A percentile compares a stretch with the other conserved stretches of the same genome.
Conservation (phyloP, 2,329 filamentous ascomycete species). For the Phaeophleospora eucalypticola region DNA sequence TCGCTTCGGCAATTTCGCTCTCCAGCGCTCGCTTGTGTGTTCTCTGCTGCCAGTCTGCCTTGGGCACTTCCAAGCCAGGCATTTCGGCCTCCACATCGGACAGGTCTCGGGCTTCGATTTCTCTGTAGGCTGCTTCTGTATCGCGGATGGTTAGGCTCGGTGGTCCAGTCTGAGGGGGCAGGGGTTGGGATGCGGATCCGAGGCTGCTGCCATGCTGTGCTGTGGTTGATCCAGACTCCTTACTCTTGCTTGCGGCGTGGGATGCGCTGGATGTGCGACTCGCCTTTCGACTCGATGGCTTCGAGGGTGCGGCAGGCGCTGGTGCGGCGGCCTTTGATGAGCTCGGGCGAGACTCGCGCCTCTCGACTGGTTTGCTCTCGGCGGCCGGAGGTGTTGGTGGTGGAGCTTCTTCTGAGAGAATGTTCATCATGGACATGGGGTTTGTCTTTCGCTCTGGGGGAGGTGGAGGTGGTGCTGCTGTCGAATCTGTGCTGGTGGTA, state of each 20-base stretch:
- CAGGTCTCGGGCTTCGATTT: slow-evolving; percentile 62
- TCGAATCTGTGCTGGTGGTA: slow-evolving; percentile 22
- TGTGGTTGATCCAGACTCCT: slow-evolving; percentile 8
- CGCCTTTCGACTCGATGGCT: slow-evolving; percentile 22
- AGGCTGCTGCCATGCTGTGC: slow-evolving; percentile 2
- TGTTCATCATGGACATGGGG: slow-evolving; percentile 94
- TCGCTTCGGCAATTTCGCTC: slow-evolving; percentile 58
- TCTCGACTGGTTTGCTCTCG: neutral
- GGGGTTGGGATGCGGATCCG: neutral
- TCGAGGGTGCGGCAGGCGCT: slow-evolving; percentile 13
- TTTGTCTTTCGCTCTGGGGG: slow-evolving; percentile 61
- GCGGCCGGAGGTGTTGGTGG: slow-evolving; percentile 7
- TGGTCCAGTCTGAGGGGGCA: slow-evolving; percentile 31
- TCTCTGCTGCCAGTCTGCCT: slow-evolving; percentile 51
- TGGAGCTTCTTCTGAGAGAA: slow-evolving; percentile 66
- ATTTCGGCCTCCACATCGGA: slow-evolving; percentile 56
- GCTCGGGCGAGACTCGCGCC: neutral
- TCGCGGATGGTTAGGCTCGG: slow-evolving; percentile 40
- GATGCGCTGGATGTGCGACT: slow-evolving; percentile 27
- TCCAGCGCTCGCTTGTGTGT: slow-evolving; percentile 65
- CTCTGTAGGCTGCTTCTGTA: slow-evolving; percentile 54
- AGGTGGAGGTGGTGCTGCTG: slow-evolving; percentile 32
- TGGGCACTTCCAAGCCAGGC: slow-evolving; percentile 49
- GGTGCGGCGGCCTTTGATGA: slow-evolving; percentile 4
- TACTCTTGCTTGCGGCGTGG: slow-evolving; percentile 14